Base-by-base conservation (phyloP, 1,139 yeast genomes). In the Kodamaea ohmeri region DNA sequence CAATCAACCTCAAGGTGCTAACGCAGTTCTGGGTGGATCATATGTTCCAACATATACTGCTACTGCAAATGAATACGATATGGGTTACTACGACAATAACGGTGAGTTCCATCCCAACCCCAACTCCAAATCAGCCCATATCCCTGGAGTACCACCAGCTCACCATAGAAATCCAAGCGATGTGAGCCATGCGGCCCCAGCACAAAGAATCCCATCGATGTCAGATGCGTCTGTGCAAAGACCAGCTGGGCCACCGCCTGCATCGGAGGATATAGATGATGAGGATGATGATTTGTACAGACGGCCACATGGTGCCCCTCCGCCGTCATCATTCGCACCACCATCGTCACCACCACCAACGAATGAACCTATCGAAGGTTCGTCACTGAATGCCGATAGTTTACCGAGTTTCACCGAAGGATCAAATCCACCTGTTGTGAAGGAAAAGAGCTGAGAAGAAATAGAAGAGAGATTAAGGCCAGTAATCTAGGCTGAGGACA, bases 61-160 rank as follows among this genome's bases (percentile, higher is more conserved):
- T 12, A 67, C 71, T 26, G 79, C 84, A 1, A 78, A 77, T 45
- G 86, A 80, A 24, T 71, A 75, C 37, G 96, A 88, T 54, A 77
- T 84, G 57, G 96, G 96, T 0, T 84, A 76, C 57, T 89, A 87
- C 53, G 96, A 87, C 59, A 65, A 65, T 25, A 62, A 71, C 32
- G 96, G 96, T 2, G 73, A 58, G 14, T 77, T 73, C 44, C 73
- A 59, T 47, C 64, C 68, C 5, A 70, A 52, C 43, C 65, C 61
- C 2, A 53, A 55, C 34, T 50, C 56, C 4, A 56, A 55, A 39
- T 40, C 45, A 32, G 33, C 30, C 2, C 19, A 19, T 11, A 31
- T 41, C 13, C 34, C 36, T 4, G 44, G 49, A 4, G 45, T 48
- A 0, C 45, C 45, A 7, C 41, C 45, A 17, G 48, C 47, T 3